A percentile compares a stretch with the other conserved stretches of the same genome.
phyloP scores from a whole-genome alignment of 495 filamentous ascomycete genomes.

The Penicillium cataractarum region DNA sequence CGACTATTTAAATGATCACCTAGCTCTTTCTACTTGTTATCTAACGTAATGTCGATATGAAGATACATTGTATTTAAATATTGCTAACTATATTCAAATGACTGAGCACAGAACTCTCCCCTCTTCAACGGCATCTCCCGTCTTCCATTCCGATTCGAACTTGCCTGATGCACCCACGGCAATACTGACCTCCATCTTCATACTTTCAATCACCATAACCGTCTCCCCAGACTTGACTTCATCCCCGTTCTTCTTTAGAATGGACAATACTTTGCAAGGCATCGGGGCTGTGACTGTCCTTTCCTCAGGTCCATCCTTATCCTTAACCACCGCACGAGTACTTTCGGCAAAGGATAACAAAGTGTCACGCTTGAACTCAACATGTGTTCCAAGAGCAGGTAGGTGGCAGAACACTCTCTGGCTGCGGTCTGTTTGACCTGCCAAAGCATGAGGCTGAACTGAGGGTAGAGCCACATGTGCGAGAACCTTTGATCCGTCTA shows the following conservation, averaged over 20 bases:
- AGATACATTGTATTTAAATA: background rate
- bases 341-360: slow-evolving; percentile 66
- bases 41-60: background rate
- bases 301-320: slow-evolving; percentile 65
- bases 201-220: slow-evolving; percentile 89
- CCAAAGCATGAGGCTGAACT: slow-evolving; percentile 63
- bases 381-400: slow-evolving; percentile 31
- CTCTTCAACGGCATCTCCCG: slow-evolving; percentile 36
- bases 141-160: slow-evolving; percentile 30
- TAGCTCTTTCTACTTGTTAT: no score
- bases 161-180: slow-evolving; percentile 21
- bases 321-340: slow-evolving; percentile 68
- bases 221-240: slow-evolving; percentile 72
- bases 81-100: slow-evolving; percentile 5
- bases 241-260: slow-evolving; percentile 73
- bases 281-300: slow-evolving; percentile 79
- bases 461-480: slow-evolving; percentile 62
- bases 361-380: slow-evolving; percentile 73
- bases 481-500: slow-evolving; percentile 21
- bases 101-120: slow-evolving; percentile 32
- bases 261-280: slow-evolving; percentile 81
- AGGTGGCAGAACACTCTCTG: slow-evolving; percentile 25
- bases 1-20: no score
- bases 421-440: slow-evolving; percentile 53
- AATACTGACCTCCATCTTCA: slow-evolving; percentile 97